Percentiles rank a stretch among this genome's conserved stretches.
phyloP scores from a whole-genome alignment of 1,284 basidiomycete genomes.

The Cystobasidium slooffiae region DNA sequence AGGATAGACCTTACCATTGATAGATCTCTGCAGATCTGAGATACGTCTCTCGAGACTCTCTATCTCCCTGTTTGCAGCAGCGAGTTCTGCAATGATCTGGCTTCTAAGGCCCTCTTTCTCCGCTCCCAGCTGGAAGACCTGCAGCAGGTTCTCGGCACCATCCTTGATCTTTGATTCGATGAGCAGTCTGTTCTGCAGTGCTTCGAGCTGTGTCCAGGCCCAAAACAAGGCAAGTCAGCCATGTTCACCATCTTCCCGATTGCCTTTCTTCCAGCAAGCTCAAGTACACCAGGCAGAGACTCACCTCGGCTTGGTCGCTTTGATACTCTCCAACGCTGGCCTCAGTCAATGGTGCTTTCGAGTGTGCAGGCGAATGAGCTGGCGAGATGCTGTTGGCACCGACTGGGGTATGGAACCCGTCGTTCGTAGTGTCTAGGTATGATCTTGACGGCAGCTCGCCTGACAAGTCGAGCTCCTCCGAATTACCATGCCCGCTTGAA shows the following conservation, averaged over 20 bases:
- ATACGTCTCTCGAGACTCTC: conserved; percentile 56
- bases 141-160: conserved; percentile 80
- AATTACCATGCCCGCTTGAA: not conserved
- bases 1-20: conserved; percentile 26
- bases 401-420: conserved; percentile 20
- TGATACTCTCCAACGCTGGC: conserved; percentile 31
- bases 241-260: conserved; percentile 14
- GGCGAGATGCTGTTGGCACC: conserved; percentile 16
- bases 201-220: conserved; percentile 62
- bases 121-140: conserved; percentile 60
- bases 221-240: conserved; percentile 2
- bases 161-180: conserved; percentile 78
- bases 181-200: conserved; percentile 69
- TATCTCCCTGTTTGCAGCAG: conserved; percentile 72
- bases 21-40: conserved; percentile 46
- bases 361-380: conserved; percentile 18
- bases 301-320: conserved; percentile 42
- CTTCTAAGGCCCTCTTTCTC: conserved; percentile 67
- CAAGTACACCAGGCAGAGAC: not conserved
- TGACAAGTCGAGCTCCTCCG: conserved; percentile 14
- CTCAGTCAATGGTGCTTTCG: conserved; percentile 24
- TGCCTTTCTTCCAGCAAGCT: not conserved
- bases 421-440: conserved; percentile 17
- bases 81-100: conserved; percentile 76
- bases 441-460: conserved; percentile 22